Conservation (phyloP, 2,329 filamentous ascomycete species). For the Trichoderma cornu-damae region DNA sequence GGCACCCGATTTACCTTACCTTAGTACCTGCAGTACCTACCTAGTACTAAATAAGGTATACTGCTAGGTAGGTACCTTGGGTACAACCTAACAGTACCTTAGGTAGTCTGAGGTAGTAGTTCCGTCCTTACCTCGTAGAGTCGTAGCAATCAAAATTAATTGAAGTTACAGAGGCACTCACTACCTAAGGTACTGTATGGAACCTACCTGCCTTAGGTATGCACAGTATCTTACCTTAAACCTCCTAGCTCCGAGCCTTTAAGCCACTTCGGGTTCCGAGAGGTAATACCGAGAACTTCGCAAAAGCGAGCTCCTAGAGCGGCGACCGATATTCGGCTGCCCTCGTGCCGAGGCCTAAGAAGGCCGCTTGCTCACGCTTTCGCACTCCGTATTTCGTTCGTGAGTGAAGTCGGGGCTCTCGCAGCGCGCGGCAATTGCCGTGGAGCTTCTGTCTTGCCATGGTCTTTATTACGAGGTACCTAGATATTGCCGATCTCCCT, state of each 20-base stretch:
- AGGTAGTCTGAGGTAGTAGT: too few relatives aligned
- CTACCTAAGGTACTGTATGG: too few relatives aligned
- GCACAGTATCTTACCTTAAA: too few relatives aligned
- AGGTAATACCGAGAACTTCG: constrained; percentile 15
- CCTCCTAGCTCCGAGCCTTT: constrained; percentile 8
- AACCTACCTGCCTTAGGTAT: too few relatives aligned
- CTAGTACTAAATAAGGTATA: too few relatives aligned
- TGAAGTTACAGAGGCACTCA: too few relatives aligned
- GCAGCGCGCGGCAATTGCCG: not conserved
- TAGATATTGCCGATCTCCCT: not conserved
- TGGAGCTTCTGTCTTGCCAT: not conserved
- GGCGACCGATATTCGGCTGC: constrained; percentile 14
- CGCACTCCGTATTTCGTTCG: not conserved
- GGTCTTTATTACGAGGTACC: not conserved
- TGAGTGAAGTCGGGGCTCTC: not conserved
- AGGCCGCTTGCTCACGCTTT: not conserved
- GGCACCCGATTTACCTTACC: too few relatives aligned
- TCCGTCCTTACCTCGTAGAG: too few relatives aligned
- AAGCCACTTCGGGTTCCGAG: constrained; percentile 11
- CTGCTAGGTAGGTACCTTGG: too few relatives aligned
- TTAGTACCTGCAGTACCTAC: too few relatives aligned
- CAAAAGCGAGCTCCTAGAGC: constrained; percentile 15
- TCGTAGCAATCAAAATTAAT: too few relatives aligned
- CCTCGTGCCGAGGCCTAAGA: constrained; percentile 10
- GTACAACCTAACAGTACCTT: too few relatives aligned